Evolutionary conservation across 2,329 filamentous ascomycete genomes (phyloP).

Genomic region (Colletotrichum nymphaeae): DNA sequence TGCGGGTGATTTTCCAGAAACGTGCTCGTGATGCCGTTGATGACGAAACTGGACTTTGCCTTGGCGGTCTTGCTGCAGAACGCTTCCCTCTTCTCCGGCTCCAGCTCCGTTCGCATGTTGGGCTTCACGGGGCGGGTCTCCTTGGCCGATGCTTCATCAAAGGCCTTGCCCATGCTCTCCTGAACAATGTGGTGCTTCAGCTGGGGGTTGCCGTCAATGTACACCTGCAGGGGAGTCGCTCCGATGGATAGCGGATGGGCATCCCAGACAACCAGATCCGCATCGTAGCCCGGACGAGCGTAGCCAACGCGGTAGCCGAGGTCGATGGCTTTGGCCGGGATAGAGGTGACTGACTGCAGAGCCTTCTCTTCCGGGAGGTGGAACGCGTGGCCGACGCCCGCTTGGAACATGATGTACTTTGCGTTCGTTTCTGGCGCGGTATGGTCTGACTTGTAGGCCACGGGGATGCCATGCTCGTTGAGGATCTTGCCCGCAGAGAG

Average conservation of each 20-base stretch:
- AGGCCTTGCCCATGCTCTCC: constrained; percentile 39
- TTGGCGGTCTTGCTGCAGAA: constrained; percentile 41
- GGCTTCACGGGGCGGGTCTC: not conserved
- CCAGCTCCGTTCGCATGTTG: constrained; percentile 40
- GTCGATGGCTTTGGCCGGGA: constrained; percentile 56
- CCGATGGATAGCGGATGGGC: constrained; percentile 57
- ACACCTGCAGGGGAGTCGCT: constrained; percentile 59
- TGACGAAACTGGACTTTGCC: constrained; percentile 43
- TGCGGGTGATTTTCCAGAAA: constrained; percentile 44
- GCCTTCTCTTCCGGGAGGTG: constrained; percentile 52
- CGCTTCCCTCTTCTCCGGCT: constrained; percentile 38
- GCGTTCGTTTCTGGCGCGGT: constrained; percentile 47
- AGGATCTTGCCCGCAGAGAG: constrained; percentile 53
- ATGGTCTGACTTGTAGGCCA: constrained; percentile 59
- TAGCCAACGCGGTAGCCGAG: constrained; percentile 57
- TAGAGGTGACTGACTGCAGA: constrained; percentile 56
- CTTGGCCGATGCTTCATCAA: constrained; percentile 19
- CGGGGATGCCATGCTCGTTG: constrained; percentile 50
- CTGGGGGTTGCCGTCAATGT: constrained; percentile 55
- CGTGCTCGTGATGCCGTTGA: constrained; percentile 50
- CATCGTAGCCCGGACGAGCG: constrained; percentile 57
- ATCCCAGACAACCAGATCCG: constrained; percentile 62
- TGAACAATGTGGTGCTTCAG: constrained; percentile 46
- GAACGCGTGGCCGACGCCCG: constrained; percentile 54
- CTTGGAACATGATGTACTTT: constrained; percentile 55